phyloP scores from a whole-genome alignment of 805 yeast species.

The Candida khao-thaluensis region DNA sequence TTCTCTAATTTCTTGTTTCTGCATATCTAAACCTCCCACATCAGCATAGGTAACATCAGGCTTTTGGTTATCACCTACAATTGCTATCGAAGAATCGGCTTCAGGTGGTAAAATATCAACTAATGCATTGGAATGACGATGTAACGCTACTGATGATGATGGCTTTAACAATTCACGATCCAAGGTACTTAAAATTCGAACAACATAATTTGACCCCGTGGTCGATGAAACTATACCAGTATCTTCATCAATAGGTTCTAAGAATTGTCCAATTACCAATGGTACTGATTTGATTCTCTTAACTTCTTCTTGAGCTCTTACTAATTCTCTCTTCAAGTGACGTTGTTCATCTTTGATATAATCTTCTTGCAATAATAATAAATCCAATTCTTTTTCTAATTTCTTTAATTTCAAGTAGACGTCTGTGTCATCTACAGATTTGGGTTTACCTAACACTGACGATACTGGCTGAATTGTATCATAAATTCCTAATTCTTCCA shows the following conservation, averaged over 20 bases:
- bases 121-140: constrained; percentile 96
- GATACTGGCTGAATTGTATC: constrained; percentile 15
- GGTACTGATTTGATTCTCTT: constrained; percentile 97
- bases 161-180: constrained; percentile 94
- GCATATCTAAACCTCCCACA: constrained; percentile 99
- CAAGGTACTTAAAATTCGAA: constrained; percentile 87
- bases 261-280: constrained; percentile 94
- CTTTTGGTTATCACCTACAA: constrained; percentile 90
- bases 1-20: constrained; percentile 97
- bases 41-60: constrained; percentile 94
- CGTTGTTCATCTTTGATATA: constrained; percentile 98
- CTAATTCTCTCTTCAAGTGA: constrained; percentile 88
- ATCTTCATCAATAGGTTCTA: constrained; percentile 95
- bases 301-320: constrained; percentile 98
- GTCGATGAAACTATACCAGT: constrained; percentile 97
- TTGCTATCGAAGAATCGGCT: constrained; percentile 94
- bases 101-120: constrained; percentile 98
- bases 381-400: constrained; percentile 85
- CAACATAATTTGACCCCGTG: constrained; percentile 96
- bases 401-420: constrained; percentile 82
- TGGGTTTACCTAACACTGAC: constrained; percentile 7
- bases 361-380: constrained; percentile 85
- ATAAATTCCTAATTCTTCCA: constrained; percentile 40
- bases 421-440: constrained; percentile 46
- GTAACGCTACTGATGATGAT: constrained; percentile 93